Evolutionary conservation across 768 basidiomycete species (phyloP).

Genomic region (Multifurca ochricompacta): DNA sequence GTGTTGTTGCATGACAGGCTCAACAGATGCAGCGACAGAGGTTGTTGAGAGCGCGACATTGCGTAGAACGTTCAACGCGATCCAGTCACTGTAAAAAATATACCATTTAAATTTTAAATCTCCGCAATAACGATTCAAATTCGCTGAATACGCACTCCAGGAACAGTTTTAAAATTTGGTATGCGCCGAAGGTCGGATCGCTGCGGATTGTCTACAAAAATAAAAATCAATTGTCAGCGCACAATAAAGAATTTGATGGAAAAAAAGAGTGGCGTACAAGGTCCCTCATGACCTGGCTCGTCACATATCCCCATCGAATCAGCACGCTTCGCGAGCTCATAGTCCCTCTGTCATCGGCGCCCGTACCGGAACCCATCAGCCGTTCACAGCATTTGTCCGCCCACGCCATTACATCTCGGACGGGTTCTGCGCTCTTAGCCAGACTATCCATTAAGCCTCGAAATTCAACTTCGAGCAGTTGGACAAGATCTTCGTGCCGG

Average conservation of each 20-base stretch:
- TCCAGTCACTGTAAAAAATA: constrained; percentile 68
- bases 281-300: constrained; percentile 88
- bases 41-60: constrained; percentile 85
- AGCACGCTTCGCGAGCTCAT: constrained; percentile 84
- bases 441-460: constrained; percentile 67
- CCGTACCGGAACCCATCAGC: constrained; percentile 63
- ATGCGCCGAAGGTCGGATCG: constrained; percentile 87
- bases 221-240: not conserved
- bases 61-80: constrained; percentile 80
- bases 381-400: constrained; percentile 85
- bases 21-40: constrained; percentile 86
- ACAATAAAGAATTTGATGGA: not conserved
- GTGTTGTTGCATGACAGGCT: constrained; percentile 86
- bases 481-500: constrained; percentile 81
- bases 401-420: constrained; percentile 84
- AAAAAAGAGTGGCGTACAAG: constrained; percentile 44
- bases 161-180: constrained; percentile 87
- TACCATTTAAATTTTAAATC: constrained; percentile 19
- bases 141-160: constrained; percentile 59
- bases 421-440: constrained; percentile 67
- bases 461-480: constrained; percentile 80
- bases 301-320: constrained; percentile 90
- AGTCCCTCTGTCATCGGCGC: constrained; percentile 64
- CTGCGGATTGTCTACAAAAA: constrained; percentile 72
- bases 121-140: constrained; percentile 10